phyloP scores from a whole-genome alignment of 148 eudicot genomes.

The Diospyros lotus region DNA sequence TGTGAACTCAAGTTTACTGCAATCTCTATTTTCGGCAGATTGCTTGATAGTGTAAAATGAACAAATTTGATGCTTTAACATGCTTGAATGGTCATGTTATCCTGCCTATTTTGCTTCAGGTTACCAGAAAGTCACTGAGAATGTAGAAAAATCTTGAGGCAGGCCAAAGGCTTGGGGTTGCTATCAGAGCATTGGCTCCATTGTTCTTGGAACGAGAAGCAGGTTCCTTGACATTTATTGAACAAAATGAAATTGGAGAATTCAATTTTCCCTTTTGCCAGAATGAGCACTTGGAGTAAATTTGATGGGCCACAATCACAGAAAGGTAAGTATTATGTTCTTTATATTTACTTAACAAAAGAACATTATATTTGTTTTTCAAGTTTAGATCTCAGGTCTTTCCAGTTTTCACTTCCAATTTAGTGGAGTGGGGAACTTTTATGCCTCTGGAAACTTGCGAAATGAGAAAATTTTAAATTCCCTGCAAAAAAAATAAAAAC shows the following conservation, averaged over 20 bases:
- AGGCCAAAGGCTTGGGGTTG: conserved; percentile 6
- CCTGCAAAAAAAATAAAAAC: background rate
- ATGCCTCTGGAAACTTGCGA: background rate
- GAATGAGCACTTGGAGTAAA: background rate
- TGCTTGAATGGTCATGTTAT: background rate
- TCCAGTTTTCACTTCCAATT: too few species aligned
- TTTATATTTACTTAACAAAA: background rate
- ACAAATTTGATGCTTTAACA: background rate
- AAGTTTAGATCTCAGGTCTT: background rate
- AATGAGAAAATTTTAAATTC: background rate
- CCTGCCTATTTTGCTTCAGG: conserved; percentile 37
- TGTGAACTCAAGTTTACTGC: background rate
- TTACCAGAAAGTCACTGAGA: conserved; percentile 88
- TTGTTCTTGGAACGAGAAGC: conserved; percentile 8
- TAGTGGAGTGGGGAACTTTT: background rate
- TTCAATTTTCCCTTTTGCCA: background rate
- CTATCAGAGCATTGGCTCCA: conserved; percentile 10
- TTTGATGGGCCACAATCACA: background rate
- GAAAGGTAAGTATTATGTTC: background rate
- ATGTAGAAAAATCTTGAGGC: conserved; percentile 9
- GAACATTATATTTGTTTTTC: background rate
- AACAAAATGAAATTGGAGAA: background rate
- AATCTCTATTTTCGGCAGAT: background rate
- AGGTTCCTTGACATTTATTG: background rate
- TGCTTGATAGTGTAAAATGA: background rate